Conservation (phyloP, 1,284 basidiomycete species). For the Neolentinus lepideus region DNA sequence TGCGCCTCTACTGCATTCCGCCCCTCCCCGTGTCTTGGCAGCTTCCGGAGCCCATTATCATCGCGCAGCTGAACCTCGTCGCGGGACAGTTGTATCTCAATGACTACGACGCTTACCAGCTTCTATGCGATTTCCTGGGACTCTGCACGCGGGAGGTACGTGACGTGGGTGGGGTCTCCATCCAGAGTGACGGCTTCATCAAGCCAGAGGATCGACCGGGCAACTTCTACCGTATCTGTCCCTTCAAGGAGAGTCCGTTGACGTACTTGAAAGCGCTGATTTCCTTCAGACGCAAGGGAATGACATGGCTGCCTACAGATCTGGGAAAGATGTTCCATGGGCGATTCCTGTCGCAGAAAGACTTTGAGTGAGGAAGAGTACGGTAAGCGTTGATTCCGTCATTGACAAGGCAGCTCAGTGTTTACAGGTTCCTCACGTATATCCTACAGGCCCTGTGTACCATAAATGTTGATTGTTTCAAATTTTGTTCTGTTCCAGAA, state of each 20-base stretch:
- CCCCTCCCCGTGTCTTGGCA: conserved; percentile 7
- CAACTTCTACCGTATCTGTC: neutral
- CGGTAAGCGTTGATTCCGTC: neutral
- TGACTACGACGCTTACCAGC: conserved; percentile 22
- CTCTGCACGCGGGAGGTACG: conserved; percentile 18
- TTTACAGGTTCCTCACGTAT: neutral
- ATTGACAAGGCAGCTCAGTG: neutral
- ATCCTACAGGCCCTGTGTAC: no score
- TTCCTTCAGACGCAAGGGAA: conserved; percentile 31
- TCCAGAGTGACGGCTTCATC: conserved; percentile 30
- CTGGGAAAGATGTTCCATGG: conserved; percentile 33
- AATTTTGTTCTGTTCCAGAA: no score
- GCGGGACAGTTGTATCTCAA: conserved; percentile 35
- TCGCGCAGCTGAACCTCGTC: conserved; percentile 33
- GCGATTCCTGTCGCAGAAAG: neutral
- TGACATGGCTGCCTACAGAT: conserved; percentile 29
- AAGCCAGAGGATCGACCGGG: conserved; percentile 12
- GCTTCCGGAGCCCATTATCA: conserved; percentile 9
- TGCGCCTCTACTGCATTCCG: conserved; percentile 26
- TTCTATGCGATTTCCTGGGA: conserved; percentile 29
- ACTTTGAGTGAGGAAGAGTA: neutral
- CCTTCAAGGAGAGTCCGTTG: conserved; percentile 26
- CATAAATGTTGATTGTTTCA: no score
- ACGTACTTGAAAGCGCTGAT: conserved; percentile 25
- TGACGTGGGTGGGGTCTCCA: conserved; percentile 4